Conservation (phyloP, 805 yeast species). For the Candida namnaoensis region DNA sequence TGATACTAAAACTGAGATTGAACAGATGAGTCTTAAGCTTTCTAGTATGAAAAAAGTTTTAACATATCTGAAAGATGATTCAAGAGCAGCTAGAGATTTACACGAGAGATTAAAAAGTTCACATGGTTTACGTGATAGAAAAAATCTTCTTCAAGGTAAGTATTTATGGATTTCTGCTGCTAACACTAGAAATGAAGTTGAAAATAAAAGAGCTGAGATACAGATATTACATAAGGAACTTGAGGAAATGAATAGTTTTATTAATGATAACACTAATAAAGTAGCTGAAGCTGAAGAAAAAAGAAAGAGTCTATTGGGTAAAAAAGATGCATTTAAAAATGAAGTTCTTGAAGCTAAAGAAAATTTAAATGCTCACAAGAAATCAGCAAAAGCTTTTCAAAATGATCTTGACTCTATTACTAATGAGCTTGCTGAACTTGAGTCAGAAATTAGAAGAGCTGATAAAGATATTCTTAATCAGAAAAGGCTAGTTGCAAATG, state of each 20-base stretch:
- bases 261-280: too few species aligned
- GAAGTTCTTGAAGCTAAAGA: too few species aligned
- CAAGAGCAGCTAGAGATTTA: constrained; percentile 31
- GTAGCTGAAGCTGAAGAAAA: constrained; percentile 2
- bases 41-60: constrained; percentile 29
- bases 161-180: constrained; percentile 37
- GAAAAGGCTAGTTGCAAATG: constrained; percentile 10
- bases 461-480: constrained; percentile 12
- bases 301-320: constrained; percentile 3
- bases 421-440: constrained; percentile 10
- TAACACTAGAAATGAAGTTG: constrained; percentile 1
- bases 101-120: constrained; percentile 31
- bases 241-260: too few species aligned
- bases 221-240: too few species aligned
- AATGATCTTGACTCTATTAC: constrained; percentile 9
- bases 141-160: constrained; percentile 36
- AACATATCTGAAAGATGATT: constrained; percentile 27
- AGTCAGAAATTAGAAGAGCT: constrained; percentile 6
- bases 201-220: too few species aligned
- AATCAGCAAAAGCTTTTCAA: not conserved
- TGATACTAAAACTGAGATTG: constrained; percentile 25
- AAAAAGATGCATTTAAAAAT: not conserved
- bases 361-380: too few species aligned
- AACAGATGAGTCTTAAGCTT: constrained; percentile 29
- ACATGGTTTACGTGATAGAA: constrained; percentile 28